Evolutionary conservation across 2,329 filamentous ascomycete species (phyloP).

Genomic region (Trichoderma endophyticum): DNA sequence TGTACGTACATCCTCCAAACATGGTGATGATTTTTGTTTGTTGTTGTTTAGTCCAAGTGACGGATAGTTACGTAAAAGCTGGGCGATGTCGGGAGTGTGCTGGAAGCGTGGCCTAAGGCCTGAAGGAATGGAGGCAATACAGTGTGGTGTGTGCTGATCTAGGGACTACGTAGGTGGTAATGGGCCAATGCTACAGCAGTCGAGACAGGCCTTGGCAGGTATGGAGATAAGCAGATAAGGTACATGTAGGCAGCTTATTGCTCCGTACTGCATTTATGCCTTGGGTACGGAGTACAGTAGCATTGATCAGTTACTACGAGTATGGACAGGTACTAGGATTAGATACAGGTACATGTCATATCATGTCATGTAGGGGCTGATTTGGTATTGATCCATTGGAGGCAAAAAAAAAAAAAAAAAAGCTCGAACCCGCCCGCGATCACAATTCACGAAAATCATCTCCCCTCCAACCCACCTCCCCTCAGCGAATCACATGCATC

Average conservation of each 20-base stretch:
- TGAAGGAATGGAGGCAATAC: neutral
- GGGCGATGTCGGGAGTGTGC: constrained; percentile 23
- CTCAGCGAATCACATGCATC: constrained; percentile 20
- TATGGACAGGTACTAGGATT: neutral
- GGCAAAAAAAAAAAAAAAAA: neutral
- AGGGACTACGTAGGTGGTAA: neutral
- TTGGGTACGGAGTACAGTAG: neutral
- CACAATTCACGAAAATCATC: neutral
- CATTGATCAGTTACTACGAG: neutral
- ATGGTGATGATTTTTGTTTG: constrained; percentile 21
- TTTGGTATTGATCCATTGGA: neutral
- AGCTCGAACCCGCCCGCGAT: neutral
- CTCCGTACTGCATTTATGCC: neutral
- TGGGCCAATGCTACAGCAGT: neutral
- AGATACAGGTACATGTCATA: neutral
- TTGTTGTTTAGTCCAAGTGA: neutral
- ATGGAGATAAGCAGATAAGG: neutral
- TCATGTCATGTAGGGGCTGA: neutral
- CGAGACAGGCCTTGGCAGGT: neutral
- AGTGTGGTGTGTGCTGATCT: neutral
- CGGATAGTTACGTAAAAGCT: constrained; percentile 25
- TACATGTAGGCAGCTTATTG: neutral
- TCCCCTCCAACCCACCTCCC: neutral
- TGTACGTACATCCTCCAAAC: constrained; percentile 42
- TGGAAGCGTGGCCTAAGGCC: neutral